These are phyloP conservation scores for Tylopilus intermedius DNA, from an alignment of 768 basidiomycete species.

Conservation along the genomic window DNA sequence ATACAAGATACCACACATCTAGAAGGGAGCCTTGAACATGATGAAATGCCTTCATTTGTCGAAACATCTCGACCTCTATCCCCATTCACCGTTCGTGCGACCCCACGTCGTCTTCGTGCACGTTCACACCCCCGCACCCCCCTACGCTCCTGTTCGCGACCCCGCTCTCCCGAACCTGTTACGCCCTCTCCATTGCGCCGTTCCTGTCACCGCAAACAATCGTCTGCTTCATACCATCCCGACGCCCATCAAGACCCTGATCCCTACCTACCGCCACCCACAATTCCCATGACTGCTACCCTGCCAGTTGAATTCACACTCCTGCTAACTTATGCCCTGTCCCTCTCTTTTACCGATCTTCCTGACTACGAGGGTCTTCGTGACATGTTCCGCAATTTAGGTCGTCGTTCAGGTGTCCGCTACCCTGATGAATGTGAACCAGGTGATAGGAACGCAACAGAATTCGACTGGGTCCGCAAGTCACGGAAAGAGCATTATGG, in stretches of 20 bases:
- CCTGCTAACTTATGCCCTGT: constrained; percentile 71
- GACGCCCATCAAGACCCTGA: constrained; percentile 12
- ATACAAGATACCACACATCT: constrained; percentile 2
- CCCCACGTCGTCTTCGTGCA: constrained; percentile 12
- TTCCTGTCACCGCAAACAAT: constrained; percentile 16
- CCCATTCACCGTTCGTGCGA: not conserved
- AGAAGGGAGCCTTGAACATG: constrained; percentile 10
- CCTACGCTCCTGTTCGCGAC: constrained; percentile 8
- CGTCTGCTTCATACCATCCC: constrained; percentile 17
- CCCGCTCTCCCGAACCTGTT: constrained; percentile 8
- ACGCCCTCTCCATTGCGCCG: constrained; percentile 21
- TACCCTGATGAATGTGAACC: constrained; percentile 22
- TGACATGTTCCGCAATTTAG: constrained; percentile 61
- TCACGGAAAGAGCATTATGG: constrained; percentile 25
- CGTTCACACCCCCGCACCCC: constrained; percentile 19
- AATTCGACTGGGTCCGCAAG: constrained; percentile 46
- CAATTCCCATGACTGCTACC: constrained; percentile 61
- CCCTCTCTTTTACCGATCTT: constrained; percentile 81
- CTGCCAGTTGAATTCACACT: constrained; percentile 80
- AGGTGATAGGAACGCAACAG: constrained; percentile 19
- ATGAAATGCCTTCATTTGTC: constrained; percentile 9
- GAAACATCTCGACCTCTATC: constrained; percentile 18
- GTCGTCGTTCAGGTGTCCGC: constrained; percentile 47
- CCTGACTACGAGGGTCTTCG: constrained; percentile 85
- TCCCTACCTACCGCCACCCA: constrained; percentile 7